A percentile compares a stretch with the other conserved stretches of the same genome.
phyloP scores from a whole-genome alignment of 2,329 filamentous ascomycete species.

The Thielaviopsis populi region DNA sequence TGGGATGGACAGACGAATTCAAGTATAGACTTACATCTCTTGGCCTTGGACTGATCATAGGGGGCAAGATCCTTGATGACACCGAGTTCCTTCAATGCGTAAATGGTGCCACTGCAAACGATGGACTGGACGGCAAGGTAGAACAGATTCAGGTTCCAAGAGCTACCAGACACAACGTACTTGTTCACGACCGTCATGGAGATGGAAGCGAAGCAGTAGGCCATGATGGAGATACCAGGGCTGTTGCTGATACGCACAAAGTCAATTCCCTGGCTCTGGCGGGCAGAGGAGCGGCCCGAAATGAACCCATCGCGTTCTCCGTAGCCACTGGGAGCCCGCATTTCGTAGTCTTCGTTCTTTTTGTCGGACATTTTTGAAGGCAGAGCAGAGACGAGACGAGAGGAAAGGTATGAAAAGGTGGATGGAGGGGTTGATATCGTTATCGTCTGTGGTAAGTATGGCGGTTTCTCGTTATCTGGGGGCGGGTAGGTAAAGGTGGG shows the following conservation, averaged over 20 bases:
- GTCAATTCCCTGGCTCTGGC: constrained; percentile 20
- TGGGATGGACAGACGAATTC: background rate
- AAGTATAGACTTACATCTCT: constrained; percentile 54
- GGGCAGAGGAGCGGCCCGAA: constrained; percentile 22
- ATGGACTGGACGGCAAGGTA: constrained; percentile 81
- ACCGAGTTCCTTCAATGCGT: constrained; percentile 63
- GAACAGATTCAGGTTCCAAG: constrained; percentile 95
- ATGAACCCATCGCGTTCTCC: constrained; percentile 39
- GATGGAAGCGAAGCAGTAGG: constrained; percentile 93
- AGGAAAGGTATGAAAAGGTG: background rate
- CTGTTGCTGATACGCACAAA: constrained; percentile 51
- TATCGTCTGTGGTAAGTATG: background rate
- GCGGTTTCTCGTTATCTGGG: background rate
- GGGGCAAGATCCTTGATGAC: constrained; percentile 67
- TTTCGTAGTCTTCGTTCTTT: constrained; percentile 68
- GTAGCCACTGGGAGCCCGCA: constrained; percentile 47
- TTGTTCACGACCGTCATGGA: constrained; percentile 99
- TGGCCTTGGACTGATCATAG: constrained; percentile 79
- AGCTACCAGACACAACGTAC: constrained; percentile 79
- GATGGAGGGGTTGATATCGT: background rate
- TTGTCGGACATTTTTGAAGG: constrained; percentile 57
- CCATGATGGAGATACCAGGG: constrained; percentile 63
- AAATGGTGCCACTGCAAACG: constrained; percentile 76
- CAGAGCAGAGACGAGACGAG: background rate
- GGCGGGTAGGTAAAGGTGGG: background rate